These are phyloP conservation scores for Alternaria incomplexa DNA, from an alignment of 2,329 filamentous ascomycete genomes.

Conservation along the genomic window DNA sequence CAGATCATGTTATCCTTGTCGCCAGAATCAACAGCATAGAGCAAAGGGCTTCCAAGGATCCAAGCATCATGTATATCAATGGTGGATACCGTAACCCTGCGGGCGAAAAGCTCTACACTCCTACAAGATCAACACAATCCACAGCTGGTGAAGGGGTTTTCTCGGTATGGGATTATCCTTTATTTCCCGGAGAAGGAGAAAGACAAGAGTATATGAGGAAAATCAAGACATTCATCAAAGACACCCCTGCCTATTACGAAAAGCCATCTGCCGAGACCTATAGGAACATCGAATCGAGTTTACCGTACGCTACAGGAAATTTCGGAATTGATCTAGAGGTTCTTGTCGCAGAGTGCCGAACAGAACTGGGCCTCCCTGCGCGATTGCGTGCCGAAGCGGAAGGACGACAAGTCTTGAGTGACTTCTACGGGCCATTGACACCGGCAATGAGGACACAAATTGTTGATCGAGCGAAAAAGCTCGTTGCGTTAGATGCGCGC, in stretches of 20 bases:
- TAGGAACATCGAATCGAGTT: slow-evolving; percentile 6
- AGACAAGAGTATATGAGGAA: slow-evolving; percentile 19
- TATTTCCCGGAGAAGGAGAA: slow-evolving; percentile 29
- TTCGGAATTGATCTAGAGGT: slow-evolving; percentile 23
- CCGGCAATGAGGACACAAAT: slow-evolving; percentile 20
- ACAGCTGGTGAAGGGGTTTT: neutral
- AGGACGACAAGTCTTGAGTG: slow-evolving; percentile 13
- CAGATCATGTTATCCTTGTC: slow-evolving; percentile 56
- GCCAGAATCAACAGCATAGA: slow-evolving; percentile 46
- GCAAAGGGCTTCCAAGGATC: neutral
- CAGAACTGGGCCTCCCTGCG: slow-evolving; percentile 4
- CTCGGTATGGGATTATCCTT: slow-evolving; percentile 20
- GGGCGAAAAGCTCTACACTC: slow-evolving; percentile 1
- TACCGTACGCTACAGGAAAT: slow-evolving; percentile 12
- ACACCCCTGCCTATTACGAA: slow-evolving; percentile 7
- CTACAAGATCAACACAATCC: neutral
- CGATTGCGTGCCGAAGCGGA: neutral
- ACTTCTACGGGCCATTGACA: slow-evolving; percentile 32
- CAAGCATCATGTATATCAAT: slow-evolving; percentile 36
- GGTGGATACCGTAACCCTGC: slow-evolving; percentile 28
- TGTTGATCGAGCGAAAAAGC: slow-evolving; percentile 17
- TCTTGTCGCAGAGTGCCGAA: slow-evolving; percentile 14
- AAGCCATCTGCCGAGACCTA: neutral
- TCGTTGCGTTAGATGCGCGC: slow-evolving; percentile 21
- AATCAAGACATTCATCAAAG: slow-evolving; percentile 23